Evolutionary conservation across 1,139 yeast genomes (phyloP), one percentile per base, ranked within the genome.

Genomic region (Suhomyces bribrorum): DNA sequence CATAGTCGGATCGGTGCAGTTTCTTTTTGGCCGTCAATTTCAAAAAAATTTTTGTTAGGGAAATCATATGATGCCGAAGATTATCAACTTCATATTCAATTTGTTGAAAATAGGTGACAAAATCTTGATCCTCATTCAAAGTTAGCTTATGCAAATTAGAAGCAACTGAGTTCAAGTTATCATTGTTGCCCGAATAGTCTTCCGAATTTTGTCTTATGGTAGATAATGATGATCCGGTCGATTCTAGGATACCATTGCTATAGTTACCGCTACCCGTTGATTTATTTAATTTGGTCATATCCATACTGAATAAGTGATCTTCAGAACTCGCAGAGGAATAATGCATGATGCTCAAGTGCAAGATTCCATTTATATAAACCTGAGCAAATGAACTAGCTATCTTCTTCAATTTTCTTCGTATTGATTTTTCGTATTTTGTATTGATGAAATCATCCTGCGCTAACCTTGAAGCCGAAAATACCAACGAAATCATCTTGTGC

Each of bases 301-400:
- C 72, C 37, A 56, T 56, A 31, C 57, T 60, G 43, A 70, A 66
- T 24, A 68, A 50, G 23, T 61, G 65, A 4, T 56, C 59, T 16
- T 60, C 62, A 3, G 59, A 44, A 5, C 59, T 43, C 3, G 52
- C 48, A 14, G 47, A 49, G 2, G 59, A 49, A 45, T 66, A 54
- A 41, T 68, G 69, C 58, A 69, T 60, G 15, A 66, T 65, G 38
- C 73, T 66, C 39, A 82, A 60, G 54, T 74, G 81, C 12, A 82
- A 54, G 28, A 74, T 64, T 12, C 85, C 81, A 52, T 79, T 79
- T 35, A 81, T 74, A 46, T 79, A 79, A 32, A 83, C 68, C 46
- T 80, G 83, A 3, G 86, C 73, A 44, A 79, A 71, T 2, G 81
- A 64, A 5, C 72, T 57, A 1, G 81, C 73, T 17, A 83, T 63